A percentile compares a stretch with the other conserved stretches of the same genome.
Evolutionary conservation across 345 rosid genomes (phyloP).

Genomic region (Melastoma malabathricum): DNA sequence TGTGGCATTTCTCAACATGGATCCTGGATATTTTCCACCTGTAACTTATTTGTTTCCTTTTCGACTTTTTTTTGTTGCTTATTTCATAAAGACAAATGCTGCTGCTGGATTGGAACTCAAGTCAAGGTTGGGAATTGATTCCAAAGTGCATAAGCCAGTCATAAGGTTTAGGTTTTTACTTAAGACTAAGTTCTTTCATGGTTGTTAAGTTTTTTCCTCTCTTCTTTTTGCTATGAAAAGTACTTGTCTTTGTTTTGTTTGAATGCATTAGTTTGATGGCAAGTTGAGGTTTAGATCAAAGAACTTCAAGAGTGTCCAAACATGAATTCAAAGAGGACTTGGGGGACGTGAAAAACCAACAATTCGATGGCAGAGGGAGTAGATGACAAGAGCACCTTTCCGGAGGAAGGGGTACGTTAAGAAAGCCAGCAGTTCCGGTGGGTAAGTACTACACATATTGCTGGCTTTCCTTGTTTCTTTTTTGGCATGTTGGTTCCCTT

Average conservation of each 20-base stretch:
- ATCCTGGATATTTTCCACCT: neutral
- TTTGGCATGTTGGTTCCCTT: too few species aligned
- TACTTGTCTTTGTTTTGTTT: slow-evolving; percentile 1
- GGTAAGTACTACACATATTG: too few species aligned
- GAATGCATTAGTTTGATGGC: slow-evolving; percentile 9
- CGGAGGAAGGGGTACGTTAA: too few species aligned
- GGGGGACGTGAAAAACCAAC: neutral
- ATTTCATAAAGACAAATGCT: slow-evolving; percentile 28
- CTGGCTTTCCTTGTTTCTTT: too few species aligned
- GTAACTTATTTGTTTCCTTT: slow-evolving; percentile 7
- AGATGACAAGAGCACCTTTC: too few species aligned
- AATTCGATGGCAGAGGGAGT: too few species aligned
- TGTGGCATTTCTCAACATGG: neutral
- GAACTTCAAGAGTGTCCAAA: slow-evolving; percentile 9
- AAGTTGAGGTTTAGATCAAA: slow-evolving; percentile 30
- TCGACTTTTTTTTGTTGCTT: slow-evolving; percentile 16
- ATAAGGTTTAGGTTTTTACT: slow-evolving; percentile 20
- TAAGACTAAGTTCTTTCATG: neutral
- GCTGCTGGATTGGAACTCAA: slow-evolving; percentile 15
- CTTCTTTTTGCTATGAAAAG: neutral
- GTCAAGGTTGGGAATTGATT: slow-evolving; percentile 14
- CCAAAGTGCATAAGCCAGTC: slow-evolving; percentile 25
- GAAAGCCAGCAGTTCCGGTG: too few species aligned
- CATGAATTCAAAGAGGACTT: neutral
- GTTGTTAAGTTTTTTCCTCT: slow-evolving; percentile 19